phyloP scores from a whole-genome alignment of 2,329 filamentous ascomycete species.

The Mycosphaerella sp. region DNA sequence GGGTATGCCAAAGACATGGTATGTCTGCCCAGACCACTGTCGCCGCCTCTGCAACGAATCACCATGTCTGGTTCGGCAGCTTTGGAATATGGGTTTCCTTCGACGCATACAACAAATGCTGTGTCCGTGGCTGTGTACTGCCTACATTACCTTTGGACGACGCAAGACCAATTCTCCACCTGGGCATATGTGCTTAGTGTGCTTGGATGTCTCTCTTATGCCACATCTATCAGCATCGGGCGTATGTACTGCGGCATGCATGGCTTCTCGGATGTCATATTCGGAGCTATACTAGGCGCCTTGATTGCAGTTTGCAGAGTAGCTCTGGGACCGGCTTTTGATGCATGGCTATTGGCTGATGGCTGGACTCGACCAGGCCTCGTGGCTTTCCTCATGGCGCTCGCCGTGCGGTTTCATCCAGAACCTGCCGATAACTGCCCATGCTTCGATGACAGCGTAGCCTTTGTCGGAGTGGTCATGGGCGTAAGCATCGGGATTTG shows the following conservation, averaged over 20 bases:
- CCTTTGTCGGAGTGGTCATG: conserved; percentile 84
- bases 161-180: conserved; percentile 52
- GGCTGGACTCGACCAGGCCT: conserved; percentile 59
- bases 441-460: conserved; percentile 92
- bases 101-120: conserved; percentile 94
- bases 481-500: conserved; percentile 77
- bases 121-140: conserved; percentile 87
- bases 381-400: conserved; percentile 59
- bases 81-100: conserved; percentile 94
- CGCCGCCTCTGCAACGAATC: conserved; percentile 85
- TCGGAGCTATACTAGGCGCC: conserved; percentile 72
- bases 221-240: conserved; percentile 80
- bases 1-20: conserved; percentile 92
- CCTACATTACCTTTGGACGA: conserved; percentile 61
- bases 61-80: conserved; percentile 96
- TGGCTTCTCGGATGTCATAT: conserved; percentile 82
- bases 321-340: conserved; percentile 52
- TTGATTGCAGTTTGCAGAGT: conserved; percentile 53
- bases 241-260: conserved; percentile 98
- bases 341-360: conserved; percentile 62
- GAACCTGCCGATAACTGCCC: conserved; percentile 96
- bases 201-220: conserved; percentile 72
- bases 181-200: conserved; percentile 39
- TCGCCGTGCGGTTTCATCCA: conserved; percentile 66
- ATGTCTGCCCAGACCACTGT: conserved; percentile 84